Percentiles rank a stretch among this genome's conserved stretches.
phyloP scores from a whole-genome alignment of 108 stramenopile species.

The Cyclotella sp. region DNA sequence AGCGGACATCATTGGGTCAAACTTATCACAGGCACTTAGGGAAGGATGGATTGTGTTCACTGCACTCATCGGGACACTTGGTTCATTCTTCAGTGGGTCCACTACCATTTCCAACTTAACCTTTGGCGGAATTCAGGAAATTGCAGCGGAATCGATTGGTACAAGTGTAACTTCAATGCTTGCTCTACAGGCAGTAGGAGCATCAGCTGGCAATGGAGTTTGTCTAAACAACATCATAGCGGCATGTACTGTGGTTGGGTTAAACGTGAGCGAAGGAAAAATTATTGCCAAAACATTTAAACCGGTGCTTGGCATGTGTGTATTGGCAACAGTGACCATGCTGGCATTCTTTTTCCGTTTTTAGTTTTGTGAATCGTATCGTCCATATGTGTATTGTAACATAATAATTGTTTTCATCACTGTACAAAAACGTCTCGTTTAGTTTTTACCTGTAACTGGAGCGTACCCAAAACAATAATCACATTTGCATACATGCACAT shows the following conservation, averaged over 20 bases:
- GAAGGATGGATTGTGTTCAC: conserved; percentile 65
- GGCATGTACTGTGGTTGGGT: conserved; percentile 59
- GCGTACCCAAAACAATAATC: too few relatives aligned
- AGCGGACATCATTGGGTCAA: conserved; percentile 60
- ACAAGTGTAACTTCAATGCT: conserved; percentile 55
- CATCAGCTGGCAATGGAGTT: conserved; percentile 73
- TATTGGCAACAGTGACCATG: conserved; percentile 61
- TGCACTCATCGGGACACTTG: conserved; percentile 61
- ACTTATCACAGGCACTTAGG: conserved; percentile 60
- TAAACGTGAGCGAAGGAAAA: conserved; percentile 61
- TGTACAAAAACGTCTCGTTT: too few relatives aligned
- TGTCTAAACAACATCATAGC: conserved; percentile 75
- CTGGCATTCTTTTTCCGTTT: conserved; percentile 63
- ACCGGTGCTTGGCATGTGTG: conserved; percentile 51
- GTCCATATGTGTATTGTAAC: too few relatives aligned
- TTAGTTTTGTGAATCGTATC: too few relatives aligned
- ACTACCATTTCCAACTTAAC: conserved; percentile 76
- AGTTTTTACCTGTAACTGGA: too few relatives aligned
- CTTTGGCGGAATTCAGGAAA: conserved; percentile 64
- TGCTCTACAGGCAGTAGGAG: conserved; percentile 69
- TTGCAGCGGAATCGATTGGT: conserved; percentile 68
- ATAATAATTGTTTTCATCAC: too few relatives aligned
- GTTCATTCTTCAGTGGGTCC: conserved; percentile 70
- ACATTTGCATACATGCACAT: too few relatives aligned
- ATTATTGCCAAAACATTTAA: conserved; percentile 59